These are phyloP conservation scores for Debaryomyces hansenii DNA, from an alignment of 805 yeast species.

Conservation along the genomic window DNA sequence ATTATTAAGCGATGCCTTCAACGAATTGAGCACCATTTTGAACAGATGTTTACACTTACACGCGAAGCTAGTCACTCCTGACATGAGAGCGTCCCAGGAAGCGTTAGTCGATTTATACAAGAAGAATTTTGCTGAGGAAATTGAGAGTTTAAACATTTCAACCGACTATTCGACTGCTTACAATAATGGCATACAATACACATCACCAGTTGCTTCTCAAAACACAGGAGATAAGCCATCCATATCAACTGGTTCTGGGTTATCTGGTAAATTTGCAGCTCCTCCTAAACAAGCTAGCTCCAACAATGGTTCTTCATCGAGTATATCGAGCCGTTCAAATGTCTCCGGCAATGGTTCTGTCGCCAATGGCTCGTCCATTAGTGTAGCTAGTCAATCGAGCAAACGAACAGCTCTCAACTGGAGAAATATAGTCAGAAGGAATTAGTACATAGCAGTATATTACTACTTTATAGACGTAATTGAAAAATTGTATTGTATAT, in stretches of 20 bases:
- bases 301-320: slow-evolving; percentile 11
- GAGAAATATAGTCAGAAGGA: slow-evolving; percentile 12
- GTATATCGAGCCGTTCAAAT: slow-evolving; percentile 24
- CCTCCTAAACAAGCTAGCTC: slow-evolving; percentile 12
- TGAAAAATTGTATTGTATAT: background rate
- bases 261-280: background rate
- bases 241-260: slow-evolving; percentile 5
- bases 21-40: slow-evolving; percentile 66
- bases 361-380: slow-evolving; percentile 10
- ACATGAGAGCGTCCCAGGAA: slow-evolving; percentile 64
- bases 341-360: slow-evolving; percentile 9
- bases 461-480: no score
- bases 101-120: slow-evolving; percentile 61
- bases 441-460: background rate
- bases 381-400: slow-evolving; percentile 4
- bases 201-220: slow-evolving; percentile 8
- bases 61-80: slow-evolving; percentile 57
- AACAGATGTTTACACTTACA: slow-evolving; percentile 68
- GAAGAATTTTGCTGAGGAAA: slow-evolving; percentile 68
- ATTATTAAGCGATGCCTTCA: slow-evolving; percentile 52
- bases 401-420: slow-evolving; percentile 38
- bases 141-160: slow-evolving; percentile 40
- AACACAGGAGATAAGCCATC: slow-evolving; percentile 6
- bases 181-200: slow-evolving; percentile 15
- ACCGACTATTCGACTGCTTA: slow-evolving; percentile 30